Evolutionary conservation across 1,284 basidiomycete species (phyloP), one percentile per base, ranked within the genome.

Genomic region (Ustilago bromivora): DNA sequence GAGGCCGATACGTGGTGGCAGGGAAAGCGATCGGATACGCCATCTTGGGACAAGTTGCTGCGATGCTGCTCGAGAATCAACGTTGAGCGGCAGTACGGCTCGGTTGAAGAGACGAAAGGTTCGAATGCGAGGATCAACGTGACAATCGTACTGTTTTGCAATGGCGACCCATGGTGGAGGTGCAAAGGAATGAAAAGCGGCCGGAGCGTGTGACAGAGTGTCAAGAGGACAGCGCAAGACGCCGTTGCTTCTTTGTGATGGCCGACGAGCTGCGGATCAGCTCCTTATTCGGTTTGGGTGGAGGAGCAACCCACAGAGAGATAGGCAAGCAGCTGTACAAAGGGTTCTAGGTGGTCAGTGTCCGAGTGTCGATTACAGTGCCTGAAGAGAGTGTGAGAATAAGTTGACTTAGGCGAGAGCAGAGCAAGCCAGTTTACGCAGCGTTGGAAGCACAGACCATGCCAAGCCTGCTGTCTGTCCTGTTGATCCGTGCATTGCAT

Each of bases 11-110:
- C 9, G 69, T 46, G 0, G 69, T 46, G 5, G 58, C 38, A 2
- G 74, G 69, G 38, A 68, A 76, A 3, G 56, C 65, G 57, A 76
- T 70, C 19, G 74, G 69, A 58, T 63, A 66, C 41, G 71, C 61
- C 73, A 71, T 71, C 10, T 0, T 61, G 71, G 53, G 32, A 31
- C 17, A 47, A 40, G 12, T n/a, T 40, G 40, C 19, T 49, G 47
- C 19, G 46, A 31, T 31, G 13, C n/a, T 19, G 43, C 6, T 43
- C n/a, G 40, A 15, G 6, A 17, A 15, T 43, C 35, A 38, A 43
- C 53, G 32, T 13, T n/a, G 54, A 31, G 38, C 35, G 23, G 38
- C 4, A 17, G 36, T 13, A 11, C 38, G 38, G 38, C 10, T 40
- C 38, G 38, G 23, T n/a, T n/a, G 40, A 43, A 43, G 12, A 15